These are phyloP conservation scores for Trametes coccinea DNA, from an alignment of 768 basidiomycete genomes.

Conservation along the genomic window DNA sequence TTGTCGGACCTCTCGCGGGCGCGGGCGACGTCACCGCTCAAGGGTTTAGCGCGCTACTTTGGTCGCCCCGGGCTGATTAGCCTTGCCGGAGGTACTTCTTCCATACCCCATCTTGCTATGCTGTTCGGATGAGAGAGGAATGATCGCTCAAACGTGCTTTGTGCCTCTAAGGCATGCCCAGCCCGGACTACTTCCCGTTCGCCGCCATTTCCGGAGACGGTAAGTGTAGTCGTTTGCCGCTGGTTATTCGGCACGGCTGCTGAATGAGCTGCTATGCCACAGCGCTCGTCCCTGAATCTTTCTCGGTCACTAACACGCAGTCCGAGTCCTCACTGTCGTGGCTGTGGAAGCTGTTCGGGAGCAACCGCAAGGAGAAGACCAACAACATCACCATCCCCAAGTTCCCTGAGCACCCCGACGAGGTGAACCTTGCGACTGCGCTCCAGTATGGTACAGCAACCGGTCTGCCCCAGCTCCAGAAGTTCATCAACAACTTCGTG, in stretches of 20 bases:
- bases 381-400: conserved; percentile 60
- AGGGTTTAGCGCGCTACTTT: conserved; percentile 63
- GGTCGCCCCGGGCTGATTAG: conserved; percentile 52
- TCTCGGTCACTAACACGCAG: conserved; percentile 38
- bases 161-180: conserved; percentile 54
- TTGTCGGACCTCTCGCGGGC: conserved; percentile 55
- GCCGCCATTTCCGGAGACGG: conserved; percentile 55
- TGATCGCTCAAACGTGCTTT: neutral
- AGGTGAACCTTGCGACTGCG: conserved; percentile 59
- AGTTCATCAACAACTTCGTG: conserved; percentile 59
- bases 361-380: conserved; percentile 43
- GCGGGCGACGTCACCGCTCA: conserved; percentile 58
- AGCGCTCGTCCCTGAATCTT: conserved; percentile 50
- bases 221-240: conserved; percentile 12
- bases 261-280: neutral
- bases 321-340: conserved; percentile 45
- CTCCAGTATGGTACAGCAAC: conserved; percentile 65
- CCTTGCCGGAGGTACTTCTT: conserved; percentile 63
- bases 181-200: conserved; percentile 71
- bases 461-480: conserved; percentile 58
- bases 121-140: neutral
- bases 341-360: conserved; percentile 57
- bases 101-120: conserved; percentile 16
- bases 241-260: neutral
- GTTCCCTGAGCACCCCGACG: conserved; percentile 46